A percentile compares a stretch with the other conserved stretches of the same genome.
phyloP scores from a whole-genome alignment of 768 basidiomycete species.

The Grammothele lineata region DNA sequence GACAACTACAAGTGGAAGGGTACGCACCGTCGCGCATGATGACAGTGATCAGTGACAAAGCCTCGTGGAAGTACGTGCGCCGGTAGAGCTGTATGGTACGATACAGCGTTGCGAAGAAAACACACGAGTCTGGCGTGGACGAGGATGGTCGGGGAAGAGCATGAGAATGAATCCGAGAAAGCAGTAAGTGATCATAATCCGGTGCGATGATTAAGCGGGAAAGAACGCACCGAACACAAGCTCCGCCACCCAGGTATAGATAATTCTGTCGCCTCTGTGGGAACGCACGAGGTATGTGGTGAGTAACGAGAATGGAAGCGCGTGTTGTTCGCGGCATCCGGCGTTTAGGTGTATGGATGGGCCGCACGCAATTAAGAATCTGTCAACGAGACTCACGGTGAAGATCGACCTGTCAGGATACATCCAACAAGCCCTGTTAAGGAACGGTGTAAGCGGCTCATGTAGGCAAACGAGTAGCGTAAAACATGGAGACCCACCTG shows the following conservation, averaged over 20 bases:
- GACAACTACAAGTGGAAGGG: neutral
- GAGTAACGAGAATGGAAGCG: neutral
- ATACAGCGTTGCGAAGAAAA: constrained; percentile 23
- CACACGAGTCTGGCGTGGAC: constrained; percentile 17
- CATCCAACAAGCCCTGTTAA: constrained; percentile 23
- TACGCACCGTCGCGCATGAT: constrained; percentile 23
- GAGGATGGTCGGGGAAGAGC: too few species aligned
- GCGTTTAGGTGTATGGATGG: neutral
- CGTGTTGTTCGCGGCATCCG: neutral
- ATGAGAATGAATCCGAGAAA: neutral
- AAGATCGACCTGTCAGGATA: constrained; percentile 20
- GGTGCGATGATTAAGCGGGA: neutral
- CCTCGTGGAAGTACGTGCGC: constrained; percentile 12
- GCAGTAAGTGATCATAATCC: neutral
- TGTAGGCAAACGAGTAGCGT: too few species aligned
- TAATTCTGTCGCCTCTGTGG: constrained; percentile 19
- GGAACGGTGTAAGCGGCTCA: too few species aligned
- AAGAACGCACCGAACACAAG: constrained; percentile 20
- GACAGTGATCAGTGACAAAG: constrained; percentile 18
- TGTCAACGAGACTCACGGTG: constrained; percentile 17
- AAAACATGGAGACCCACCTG: constrained; percentile 12
- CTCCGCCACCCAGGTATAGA: constrained; percentile 26
- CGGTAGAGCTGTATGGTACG: constrained; percentile 20
- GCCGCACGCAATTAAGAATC: too few species aligned
- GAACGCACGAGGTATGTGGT: neutral